Base-by-base conservation (phyloP, 306 rosid species). In the Myrica gale region DNA sequence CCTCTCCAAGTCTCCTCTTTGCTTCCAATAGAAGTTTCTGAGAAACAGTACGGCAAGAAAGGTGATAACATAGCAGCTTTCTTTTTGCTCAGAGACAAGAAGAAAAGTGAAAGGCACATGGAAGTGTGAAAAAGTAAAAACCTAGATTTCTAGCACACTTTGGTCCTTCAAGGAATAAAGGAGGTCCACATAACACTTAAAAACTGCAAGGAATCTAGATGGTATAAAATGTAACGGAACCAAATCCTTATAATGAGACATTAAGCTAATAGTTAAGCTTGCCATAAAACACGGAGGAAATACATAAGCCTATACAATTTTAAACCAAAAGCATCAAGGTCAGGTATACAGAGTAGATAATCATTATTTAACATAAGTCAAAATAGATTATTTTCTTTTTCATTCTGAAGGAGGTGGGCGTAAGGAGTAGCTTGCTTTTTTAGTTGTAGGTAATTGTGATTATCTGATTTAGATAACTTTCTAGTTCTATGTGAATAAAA, bases 21-120 rank as follows among this genome's bases (percentile, higher is more conserved):
- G 98, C 98, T 78, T 90, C 96, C 76, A 85, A 83, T 75, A 95
- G 88, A 78, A 95, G 93, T 80, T 89, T 90, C 97, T 95, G 86
- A 74, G 74, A 60, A 74, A 78, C 71, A 82, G 70, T 39, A 75
- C 17, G 79, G 79, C 77, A 80, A 79, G 53, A 84, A 45, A 71
- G 73, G 77, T 65, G 68, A 87, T 81, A 58, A 71, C 83, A 61
- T 54, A 45, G 52, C 60, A 73, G 72, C 32, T 26, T 56, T 74
- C 66, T 55, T 52, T 45, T 37, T 68, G 66, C 21, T 48, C 11
- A 19, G 65, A 67, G 55, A 78, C 62, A 68, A 62, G 6, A 75
- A 72, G 48, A 16, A 50, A 51, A 26, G 32, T 57, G 54, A 77
- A 72, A 53, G 58, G 74, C 53, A 23, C 80, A 7, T 11, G 54